These are phyloP conservation scores for Populus hybrid DNA, from an alignment of 441 rosid species.

Conservation along the genomic window DNA sequence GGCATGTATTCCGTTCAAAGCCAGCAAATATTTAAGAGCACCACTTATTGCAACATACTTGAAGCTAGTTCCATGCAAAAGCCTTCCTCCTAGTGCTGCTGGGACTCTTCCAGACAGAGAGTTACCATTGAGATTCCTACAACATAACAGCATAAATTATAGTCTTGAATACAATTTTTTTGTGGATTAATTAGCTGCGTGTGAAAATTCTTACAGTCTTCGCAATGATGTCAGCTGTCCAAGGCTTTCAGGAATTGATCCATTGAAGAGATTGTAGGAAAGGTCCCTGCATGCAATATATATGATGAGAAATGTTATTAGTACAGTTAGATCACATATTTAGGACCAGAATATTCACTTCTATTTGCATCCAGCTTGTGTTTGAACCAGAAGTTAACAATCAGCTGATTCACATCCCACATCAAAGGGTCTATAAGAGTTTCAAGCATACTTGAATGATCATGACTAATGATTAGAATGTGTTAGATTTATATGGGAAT, in stretches of 20 bases:
- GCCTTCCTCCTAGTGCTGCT: conserved; percentile 83
- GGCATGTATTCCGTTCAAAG: background rate
- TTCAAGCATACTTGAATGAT: background rate
- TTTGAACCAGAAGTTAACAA: background rate
- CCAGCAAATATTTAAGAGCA: background rate
- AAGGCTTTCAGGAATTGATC: conserved; percentile 83
- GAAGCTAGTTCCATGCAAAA: conserved; percentile 90
- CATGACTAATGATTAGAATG: background rate
- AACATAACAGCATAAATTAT: conserved; percentile 20
- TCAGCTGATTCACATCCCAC: background rate
- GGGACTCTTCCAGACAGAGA: conserved; percentile 89
- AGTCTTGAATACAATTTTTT: background rate
- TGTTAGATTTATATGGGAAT: background rate
- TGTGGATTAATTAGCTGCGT: conserved; percentile 1
- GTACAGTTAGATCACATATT: background rate
- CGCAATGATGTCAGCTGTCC: conserved; percentile 71
- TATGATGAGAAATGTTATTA: conserved; percentile 10
- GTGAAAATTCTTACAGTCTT: conserved; percentile 58
- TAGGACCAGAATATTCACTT: background rate
- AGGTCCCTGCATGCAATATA: conserved; percentile 65
- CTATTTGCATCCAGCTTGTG: background rate
- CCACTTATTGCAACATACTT: conserved; percentile 50
- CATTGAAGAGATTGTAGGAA: conserved; percentile 78
- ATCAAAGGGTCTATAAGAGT: background rate
- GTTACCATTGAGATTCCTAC: conserved; percentile 92